Evolutionary conservation across 495 filamentous ascomycete species (phyloP), one percentile per base, ranked within the genome.

Genomic region (Penicillium parvum): DNA sequence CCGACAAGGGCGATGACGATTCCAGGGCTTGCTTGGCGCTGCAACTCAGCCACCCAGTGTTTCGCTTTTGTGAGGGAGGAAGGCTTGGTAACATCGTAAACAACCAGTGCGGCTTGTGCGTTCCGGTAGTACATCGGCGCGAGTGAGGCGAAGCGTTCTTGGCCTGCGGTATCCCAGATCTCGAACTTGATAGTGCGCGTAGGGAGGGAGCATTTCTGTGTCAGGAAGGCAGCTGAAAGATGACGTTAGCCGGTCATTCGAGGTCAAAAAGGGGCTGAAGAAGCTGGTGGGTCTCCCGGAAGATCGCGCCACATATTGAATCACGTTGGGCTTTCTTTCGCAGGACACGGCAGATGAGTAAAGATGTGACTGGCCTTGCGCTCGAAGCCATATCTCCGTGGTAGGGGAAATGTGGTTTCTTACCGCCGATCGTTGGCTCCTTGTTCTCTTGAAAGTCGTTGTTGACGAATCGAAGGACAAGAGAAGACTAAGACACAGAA

Each of bases 51-150:
- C 16, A 98, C 92, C 92, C 92, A 98, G 73, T 97, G 92, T 65
- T 91, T 92, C 10, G 94, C 92, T 71, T 98, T 98, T 56, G 84
- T 82, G 45, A 98, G 81, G 15, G 90, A 95, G 29, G 89, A 91
- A 5, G 92, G 88, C 63, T 97, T 97, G 25, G 92, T 98, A 53
- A 98, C 82, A 65, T 98, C 92, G 78, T 98, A 98, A 57, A 96
- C 92, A 12, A 98, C 92, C 33, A 98, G 83, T n/a, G 92, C 92
- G 50, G 90, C 86, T 72, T 98, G 92, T 26, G 92, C 92, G 60
- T 98, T 98, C 69, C 92, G 91, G 74, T 98, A 98, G 77, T 98
- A 98, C 92, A 98, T 98, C 37, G 92, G 92, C 11, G 92, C 92
- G 27, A 97, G 81, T 18, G 86, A 92, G 44, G 92, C 92, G 64